Evolutionary conservation across 192 early-diverging fungal species (phyloP), one percentile per base, ranked within the genome.

Genomic region (Coemansia sp.): DNA sequence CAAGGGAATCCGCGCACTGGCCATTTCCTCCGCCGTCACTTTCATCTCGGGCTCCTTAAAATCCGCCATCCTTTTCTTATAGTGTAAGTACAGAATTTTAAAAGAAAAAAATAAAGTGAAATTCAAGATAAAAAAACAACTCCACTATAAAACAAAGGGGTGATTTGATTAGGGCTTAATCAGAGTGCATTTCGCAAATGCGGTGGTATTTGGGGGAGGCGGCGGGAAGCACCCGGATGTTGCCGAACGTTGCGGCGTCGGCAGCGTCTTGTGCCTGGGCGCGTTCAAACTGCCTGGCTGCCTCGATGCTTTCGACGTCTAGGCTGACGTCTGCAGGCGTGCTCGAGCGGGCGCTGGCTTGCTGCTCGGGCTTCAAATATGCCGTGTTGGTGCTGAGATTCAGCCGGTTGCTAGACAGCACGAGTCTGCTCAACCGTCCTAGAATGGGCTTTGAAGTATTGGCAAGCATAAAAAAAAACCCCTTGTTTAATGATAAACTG

Each of bases 11-110:
- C 83, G 83, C 36, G 87, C 85, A 60, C 90, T 87, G 8, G 80
- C 71, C 84, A 98, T 87, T 58, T 96, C 91, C 62, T 89, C 79
- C 52, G 90, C 88, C 51, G 95, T 80, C 20, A 90, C 88, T 71
- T 91, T 80, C 89, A 94, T 92, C 69, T 84, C 91, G 15, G 74
- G 74, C 36, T 77, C 74, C 37, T 55, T 44, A 20, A 60, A 70
- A 11, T 70, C 64, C 5, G 51, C 62, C 74, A 71, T 77, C n/a
- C n/a, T n/a, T 56, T 56, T 69, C 5, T 37, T 37, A 37, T 37
- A 37, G 6, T 37, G 36, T 37, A 37, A 8, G 36, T 34, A 34
- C 32, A 34, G 36, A 16, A n/a, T 39, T 39, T 39, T 12, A 16
- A 18, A 8, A 3, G 14, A 16, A 14, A 41, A n/a, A 47, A 10